phyloP scores from a whole-genome alignment of 2,329 filamentous ascomycete genomes.

The Dactylellina sp. region DNA sequence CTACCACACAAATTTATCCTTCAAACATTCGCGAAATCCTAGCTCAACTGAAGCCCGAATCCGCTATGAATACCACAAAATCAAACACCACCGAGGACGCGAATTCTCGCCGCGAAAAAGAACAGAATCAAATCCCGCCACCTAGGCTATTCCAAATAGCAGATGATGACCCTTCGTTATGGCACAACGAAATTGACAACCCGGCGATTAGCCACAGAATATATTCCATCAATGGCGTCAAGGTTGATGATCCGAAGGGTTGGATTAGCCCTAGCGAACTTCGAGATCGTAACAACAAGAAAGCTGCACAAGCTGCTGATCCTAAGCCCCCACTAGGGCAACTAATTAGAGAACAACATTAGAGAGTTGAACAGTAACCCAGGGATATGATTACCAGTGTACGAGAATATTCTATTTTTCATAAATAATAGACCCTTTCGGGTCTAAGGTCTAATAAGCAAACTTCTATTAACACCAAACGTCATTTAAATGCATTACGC shows the following conservation, averaged over 20 bases:
- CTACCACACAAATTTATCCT: slow-evolving; percentile 11
- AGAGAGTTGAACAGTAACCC: too few species aligned
- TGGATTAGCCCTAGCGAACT: slow-evolving; percentile 5
- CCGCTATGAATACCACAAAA: too few species aligned
- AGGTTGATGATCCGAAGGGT: slow-evolving; percentile 7
- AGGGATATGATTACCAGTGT: too few species aligned
- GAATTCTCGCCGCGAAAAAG: background rate
- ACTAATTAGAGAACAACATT: too few species aligned
- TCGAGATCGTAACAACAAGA: background rate
- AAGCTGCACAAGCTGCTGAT: too few species aligned
- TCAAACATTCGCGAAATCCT: background rate
- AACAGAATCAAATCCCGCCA: background rate
- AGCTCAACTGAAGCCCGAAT: too few species aligned
- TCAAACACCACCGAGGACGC: background rate
- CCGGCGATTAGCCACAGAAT: slow-evolving; percentile 36
- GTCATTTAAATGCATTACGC: too few species aligned
- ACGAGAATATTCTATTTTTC: too few species aligned
- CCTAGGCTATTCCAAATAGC: background rate
- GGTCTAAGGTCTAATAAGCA: too few species aligned
- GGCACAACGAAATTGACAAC: slow-evolving; percentile 28
- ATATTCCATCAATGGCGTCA: slow-evolving; percentile 8
- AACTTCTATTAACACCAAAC: too few species aligned
- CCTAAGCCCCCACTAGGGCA: too few species aligned
- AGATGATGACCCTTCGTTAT: slow-evolving; percentile 12
- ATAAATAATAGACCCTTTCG: too few species aligned